A percentile compares a stretch with the other conserved stretches of the same genome.
Evolutionary conservation across 2,329 filamentous ascomycete genomes (phyloP).

Genomic region (Cordyceps javanica): DNA sequence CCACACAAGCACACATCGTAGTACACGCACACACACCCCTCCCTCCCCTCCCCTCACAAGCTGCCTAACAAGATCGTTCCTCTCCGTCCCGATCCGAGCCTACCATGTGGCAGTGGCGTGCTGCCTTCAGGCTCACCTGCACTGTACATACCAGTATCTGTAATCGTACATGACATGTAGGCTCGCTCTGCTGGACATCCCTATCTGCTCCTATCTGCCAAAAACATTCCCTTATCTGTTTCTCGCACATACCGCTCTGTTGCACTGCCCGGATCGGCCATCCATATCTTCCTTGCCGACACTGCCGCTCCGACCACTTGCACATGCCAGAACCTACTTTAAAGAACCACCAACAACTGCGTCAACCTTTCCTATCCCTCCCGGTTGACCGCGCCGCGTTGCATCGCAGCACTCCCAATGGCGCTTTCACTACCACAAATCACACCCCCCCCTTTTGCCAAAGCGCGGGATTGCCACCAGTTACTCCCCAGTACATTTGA

Average conservation of each 20-base stretch:
- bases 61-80: constrained; percentile 11
- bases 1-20: neutral
- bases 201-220: constrained; percentile 6
- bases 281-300: neutral
- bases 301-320: neutral
- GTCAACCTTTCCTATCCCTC: constrained; percentile 1
- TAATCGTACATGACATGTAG: no score
- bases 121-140: neutral
- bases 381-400: constrained; percentile 1
- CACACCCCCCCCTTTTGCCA: neutral
- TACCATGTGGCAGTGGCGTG: constrained; percentile 1
- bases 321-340: neutral
- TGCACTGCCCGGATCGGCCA: neutral
- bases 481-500: neutral
- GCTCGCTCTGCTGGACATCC: neutral
- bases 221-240: neutral
- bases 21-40: neutral
- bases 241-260: neutral
- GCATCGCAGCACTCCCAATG: constrained; percentile 5
- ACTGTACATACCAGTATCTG: neutral
- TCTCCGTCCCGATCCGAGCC: constrained; percentile 10
- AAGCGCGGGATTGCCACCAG: neutral
- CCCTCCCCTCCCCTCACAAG: neutral
- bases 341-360: neutral
- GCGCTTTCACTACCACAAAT: neutral